A percentile compares a stretch with the other conserved stretches of the same genome.
phyloP scores from a whole-genome alignment of 257 asterid genomes.

The Scutellaria galericulata region DNA sequence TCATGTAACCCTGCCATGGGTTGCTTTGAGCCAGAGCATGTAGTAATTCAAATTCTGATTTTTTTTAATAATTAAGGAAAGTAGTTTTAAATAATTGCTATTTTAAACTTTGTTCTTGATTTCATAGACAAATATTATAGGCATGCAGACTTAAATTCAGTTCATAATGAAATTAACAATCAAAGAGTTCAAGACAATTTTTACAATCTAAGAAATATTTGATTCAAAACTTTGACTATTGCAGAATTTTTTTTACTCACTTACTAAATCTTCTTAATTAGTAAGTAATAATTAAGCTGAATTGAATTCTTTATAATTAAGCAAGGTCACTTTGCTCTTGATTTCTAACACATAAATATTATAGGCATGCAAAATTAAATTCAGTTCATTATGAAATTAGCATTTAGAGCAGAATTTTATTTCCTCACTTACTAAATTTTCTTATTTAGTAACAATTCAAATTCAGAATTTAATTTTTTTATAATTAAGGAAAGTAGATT shows the following conservation, averaged over 20 bases:
- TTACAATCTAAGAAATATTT: neutral
- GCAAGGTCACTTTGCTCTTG: neutral
- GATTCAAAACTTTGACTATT: too few species aligned
- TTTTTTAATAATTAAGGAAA: neutral
- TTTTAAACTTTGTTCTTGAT: neutral
- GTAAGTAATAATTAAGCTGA: too few species aligned
- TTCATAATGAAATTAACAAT: neutral
- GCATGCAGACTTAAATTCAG: neutral
- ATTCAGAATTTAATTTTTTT: neutral
- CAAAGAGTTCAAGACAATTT: neutral
- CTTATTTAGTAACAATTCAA: neutral
- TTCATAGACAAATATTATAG: neutral
- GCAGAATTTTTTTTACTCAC: too few species aligned
- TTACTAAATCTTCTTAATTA: neutral
- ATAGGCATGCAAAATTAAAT: neutral
- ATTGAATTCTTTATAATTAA: neutral
- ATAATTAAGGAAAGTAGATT: slow-evolving; percentile 3
- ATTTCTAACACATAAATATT: neutral
- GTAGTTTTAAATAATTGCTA: neutral
- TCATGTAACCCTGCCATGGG: too few species aligned
- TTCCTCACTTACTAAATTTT: too few species aligned
- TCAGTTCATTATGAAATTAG: neutral
- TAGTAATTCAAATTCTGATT: too few species aligned
- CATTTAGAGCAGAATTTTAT: too few species aligned
- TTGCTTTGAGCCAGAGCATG: too few species aligned